Base-by-base conservation (phyloP, 768 basidiomycete species). In the Mycena rebaudengoi region DNA sequence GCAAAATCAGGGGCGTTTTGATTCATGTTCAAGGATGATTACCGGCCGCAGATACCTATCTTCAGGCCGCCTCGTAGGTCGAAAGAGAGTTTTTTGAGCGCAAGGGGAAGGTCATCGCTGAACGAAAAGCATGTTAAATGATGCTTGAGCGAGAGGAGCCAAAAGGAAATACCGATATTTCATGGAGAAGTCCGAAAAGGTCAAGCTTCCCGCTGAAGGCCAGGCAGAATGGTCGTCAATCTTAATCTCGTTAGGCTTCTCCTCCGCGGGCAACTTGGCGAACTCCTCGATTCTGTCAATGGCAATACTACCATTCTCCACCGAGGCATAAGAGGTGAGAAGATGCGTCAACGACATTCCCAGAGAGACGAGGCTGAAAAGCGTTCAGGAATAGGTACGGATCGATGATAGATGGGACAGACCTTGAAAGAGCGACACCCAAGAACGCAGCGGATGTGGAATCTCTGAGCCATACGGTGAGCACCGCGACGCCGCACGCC, bases 41-140 rank as follows among this genome's bases (percentile, higher is more conserved):
- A 64, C 62, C 62, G 62, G 23, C 62, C 62, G 18, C 62, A 64
- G 11, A 64, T 64, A 23, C 60, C 60, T 7, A 61, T 46, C 20
- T 61, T 61, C 13, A 21, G 41, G 4, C 60, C 60, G 23, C 40
- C 61, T 20, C 50, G 21, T 2, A 63, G 32, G 4, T 50, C 48
- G 48, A 63, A 63, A 3, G 55, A 56, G 33, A 63, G 40, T 14
- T 51, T 57, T 29, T 52, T 58, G 6, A 64, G 56, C 2, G 62
- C 62, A 12, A 35, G 35, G 4, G 62, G 62, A 29, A 64, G 55
- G 48, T 58, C 55, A 16, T 53, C 55, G 16, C 62, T 64, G 23
- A 16, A 14, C 5, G 26, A 28, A 20, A 1, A 16, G 30, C 8
- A 33, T 6, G 10, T 21, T 4, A 62, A 33, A 28, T 44, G 43